Evolutionary conservation across 2,329 filamentous ascomycete species (phyloP).

Genomic region (Ascochyta viciae-villosae): DNA sequence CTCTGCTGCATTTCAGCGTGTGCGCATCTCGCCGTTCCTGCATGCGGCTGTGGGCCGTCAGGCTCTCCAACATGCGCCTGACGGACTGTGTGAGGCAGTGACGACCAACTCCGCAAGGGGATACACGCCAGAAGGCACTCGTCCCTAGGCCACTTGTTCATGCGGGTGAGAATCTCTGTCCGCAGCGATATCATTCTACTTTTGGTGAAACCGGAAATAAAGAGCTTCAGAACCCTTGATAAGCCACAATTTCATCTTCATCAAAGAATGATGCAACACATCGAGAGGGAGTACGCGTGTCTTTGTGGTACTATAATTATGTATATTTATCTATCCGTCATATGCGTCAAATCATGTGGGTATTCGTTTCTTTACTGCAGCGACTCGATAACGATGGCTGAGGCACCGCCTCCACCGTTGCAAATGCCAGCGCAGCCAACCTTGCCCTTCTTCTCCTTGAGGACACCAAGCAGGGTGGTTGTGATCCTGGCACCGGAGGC

Average conservation of each 20-base stretch:
- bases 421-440: slow-evolving; percentile 94
- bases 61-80: neutral
- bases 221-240: neutral
- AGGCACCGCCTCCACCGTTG: slow-evolving; percentile 96
- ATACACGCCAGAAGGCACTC: neutral
- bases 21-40: neutral
- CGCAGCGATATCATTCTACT: neutral
- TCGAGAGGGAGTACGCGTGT: neutral
- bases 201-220: slow-evolving; percentile 10
- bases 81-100: neutral
- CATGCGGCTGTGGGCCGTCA: neutral
- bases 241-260: neutral
- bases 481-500: slow-evolving; percentile 93
- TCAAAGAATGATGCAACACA: neutral
- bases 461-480: slow-evolving; percentile 85
- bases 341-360: slow-evolving; percentile 17
- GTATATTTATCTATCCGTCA: slow-evolving; percentile 14
- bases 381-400: slow-evolving; percentile 86
- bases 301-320: slow-evolving; percentile 9
- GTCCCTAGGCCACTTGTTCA: neutral
- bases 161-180: neutral
- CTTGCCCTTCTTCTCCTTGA: slow-evolving; percentile 91
- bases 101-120: slow-evolving; percentile 5
- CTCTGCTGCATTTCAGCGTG: slow-evolving; percentile 3
- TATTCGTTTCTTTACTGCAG: slow-evolving; percentile 40